These are phyloP conservation scores for Amphibolis antarctica DNA, from an alignment of 106 monocot genomes.

Conservation along the genomic window DNA sequence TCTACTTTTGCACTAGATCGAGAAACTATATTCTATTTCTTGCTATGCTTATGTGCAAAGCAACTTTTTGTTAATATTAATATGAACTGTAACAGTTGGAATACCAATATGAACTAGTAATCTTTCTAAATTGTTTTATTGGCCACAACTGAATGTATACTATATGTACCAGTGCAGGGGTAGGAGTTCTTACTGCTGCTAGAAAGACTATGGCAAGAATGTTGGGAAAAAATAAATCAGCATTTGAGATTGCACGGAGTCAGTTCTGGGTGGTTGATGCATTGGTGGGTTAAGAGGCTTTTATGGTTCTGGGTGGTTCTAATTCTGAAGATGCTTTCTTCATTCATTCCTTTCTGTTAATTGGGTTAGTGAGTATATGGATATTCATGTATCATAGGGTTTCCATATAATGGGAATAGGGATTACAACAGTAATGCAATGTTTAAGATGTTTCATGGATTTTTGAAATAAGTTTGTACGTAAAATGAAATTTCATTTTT, in stretches of 20 bases:
- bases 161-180: slow-evolving; percentile 57
- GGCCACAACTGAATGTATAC: not conserved
- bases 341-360: no score
- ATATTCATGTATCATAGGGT: no score
- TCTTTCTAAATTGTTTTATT: not conserved
- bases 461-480: not conserved
- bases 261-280: slow-evolving; percentile 99
- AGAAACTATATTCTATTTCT: no score
- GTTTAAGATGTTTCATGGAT: no score
- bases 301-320: not conserved
- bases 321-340: not conserved
- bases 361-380: no score
- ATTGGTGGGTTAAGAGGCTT: slow-evolving; percentile 28
- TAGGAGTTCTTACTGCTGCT: slow-evolving; percentile 88
- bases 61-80: no score
- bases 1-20: no score
- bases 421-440: no score
- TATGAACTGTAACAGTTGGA: no score
- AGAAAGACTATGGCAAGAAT: slow-evolving; percentile 95
- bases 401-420: no score
- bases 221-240: slow-evolving; percentile 81
- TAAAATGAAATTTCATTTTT: not conserved
- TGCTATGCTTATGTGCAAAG: no score
- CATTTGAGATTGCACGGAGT: slow-evolving; percentile 84
- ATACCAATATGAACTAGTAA: no score